Base-by-base conservation (phyloP, 2,329 filamentous ascomycete species). In the Paecilomyces sp. region DNA sequence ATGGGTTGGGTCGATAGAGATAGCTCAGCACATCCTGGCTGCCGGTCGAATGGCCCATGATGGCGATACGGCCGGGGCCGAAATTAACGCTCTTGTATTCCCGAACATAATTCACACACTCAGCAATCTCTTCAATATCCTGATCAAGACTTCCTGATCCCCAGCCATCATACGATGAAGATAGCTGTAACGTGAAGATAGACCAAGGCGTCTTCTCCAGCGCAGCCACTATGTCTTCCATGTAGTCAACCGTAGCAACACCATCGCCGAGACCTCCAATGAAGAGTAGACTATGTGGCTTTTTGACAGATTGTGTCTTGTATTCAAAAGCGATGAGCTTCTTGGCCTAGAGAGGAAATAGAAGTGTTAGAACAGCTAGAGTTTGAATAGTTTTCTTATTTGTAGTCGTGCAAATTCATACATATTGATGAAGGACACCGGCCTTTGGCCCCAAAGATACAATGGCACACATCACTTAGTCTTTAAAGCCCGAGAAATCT, bases 221-320 rank as follows among this genome's bases (percentile, higher is more conserved):
- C 0, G 72, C 64, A 24, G 68, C 58, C 3, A 80, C 77, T 58
- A 85, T 74, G 0, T 66, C 61, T 34, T 75, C 64, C 0, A 80
- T 74, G 66, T 88, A 90, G 0, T 80, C 75, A 8, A 88, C 81
- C 0, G 85, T 86, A 63, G 88, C 83, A 60, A 88, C 83, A 1
- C 88, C 88, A 71, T 91, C 89, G 41, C 81, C 82, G 15, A 92
- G 81, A 36, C 89, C 89, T 62, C 87, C 88, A 63, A 91, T 81
- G 75, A 88, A 89, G 61, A 91, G 73, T 58, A 91, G 73, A 2
- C 85, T 86, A 72, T 90, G 85, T 56, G 71, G 76, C 60, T 73
- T 70, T 28, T 57, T 47, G 22, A 60, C 54, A 25, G 65, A 55
- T 33, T n/a, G 52, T 6, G 55, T 57, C 11, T 54, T 59, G 41